Evolutionary conservation across 2,329 filamentous ascomycete species (phyloP), one percentile per base, ranked within the genome.

Genomic region (Gnomoniopsis smithogilvyi): DNA sequence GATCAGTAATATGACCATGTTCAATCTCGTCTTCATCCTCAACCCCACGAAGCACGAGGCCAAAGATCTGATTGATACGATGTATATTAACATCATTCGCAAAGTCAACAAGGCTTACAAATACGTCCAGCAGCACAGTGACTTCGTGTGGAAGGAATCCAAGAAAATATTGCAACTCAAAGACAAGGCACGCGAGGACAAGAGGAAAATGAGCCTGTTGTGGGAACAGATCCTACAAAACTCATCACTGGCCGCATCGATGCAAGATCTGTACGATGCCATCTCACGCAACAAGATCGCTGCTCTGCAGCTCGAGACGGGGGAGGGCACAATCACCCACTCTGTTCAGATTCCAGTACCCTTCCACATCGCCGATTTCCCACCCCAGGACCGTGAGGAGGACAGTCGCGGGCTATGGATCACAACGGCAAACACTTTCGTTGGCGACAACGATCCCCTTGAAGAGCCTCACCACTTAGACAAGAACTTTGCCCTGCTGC

Each of bases 1-100:
- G 70, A 79, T 79, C 65, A 85, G 82, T 64, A 84, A 85, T 50
- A 93, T 98, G 90, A 92, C 88, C 63, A 98, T 98, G 94, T 99
- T 99, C 75, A 96, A 97, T 72, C 84, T 97, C 12, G 92, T 98
- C 24, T 98, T 98, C 72, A 90, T 96, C 53, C 78, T 97, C 64
- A 89, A 91, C 65, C 90, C 92, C 3, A 88, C 88, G 52, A 85
- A 88, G 54, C 80, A 93, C 58, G 90, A 96, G 69, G 87, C 89
- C 64, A 89, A 90, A 58, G 80, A 83, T 78, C 68, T 96, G 49
- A 84, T 89, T 47, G 90, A 96, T 64, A 87, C 77, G 6, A 73
- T 97, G 69, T 96, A 96, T 71, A 82, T 90, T 56, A 90, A 96
- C 70, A 88, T 98, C 43, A 89, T 93, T 64, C 95, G 93, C 72